Conservation (phyloP, 2,329 filamentous ascomycete genomes). For the Cordyceps javanica region DNA sequence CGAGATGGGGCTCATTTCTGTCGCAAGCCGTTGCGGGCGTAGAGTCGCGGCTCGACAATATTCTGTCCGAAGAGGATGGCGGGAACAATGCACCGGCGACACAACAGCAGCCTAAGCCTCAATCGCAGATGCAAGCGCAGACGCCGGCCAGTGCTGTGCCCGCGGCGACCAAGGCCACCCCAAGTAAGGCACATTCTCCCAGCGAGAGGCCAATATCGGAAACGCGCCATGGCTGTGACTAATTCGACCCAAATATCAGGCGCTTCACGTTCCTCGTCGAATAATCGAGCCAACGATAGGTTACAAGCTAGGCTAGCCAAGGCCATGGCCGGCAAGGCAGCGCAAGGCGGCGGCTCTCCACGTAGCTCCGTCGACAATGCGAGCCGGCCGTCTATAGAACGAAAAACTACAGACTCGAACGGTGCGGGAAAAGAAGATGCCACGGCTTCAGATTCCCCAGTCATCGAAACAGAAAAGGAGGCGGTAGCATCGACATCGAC, state of each 20-base stretch:
- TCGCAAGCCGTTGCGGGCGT: constrained; percentile 89
- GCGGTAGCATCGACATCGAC: background rate
- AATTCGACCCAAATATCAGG: constrained; percentile 22
- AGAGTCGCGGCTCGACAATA: constrained; percentile 86
- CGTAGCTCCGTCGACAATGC: constrained; percentile 31
- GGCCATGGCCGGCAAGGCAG: constrained; percentile 69
- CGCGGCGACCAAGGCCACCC: constrained; percentile 26
- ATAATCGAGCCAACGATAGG: constrained; percentile 64
- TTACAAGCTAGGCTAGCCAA: constrained; percentile 86
- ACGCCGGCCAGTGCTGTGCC: constrained; percentile 12
- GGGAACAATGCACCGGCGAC: constrained; percentile 28
- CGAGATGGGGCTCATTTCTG: constrained; percentile 73
- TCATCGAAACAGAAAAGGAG: constrained; percentile 13
- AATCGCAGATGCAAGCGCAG: constrained; percentile 13
- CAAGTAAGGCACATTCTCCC: constrained; percentile 20
- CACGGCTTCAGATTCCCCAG: constrained; percentile 16
- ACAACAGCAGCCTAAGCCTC: constrained; percentile 26
- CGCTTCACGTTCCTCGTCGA: constrained; percentile 59
- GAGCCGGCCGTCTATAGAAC: constrained; percentile 23
- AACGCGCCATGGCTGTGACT: background rate
- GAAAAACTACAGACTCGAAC: constrained; percentile 24
- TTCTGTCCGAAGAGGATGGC: constrained; percentile 71
- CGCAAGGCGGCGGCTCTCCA: constrained; percentile 23
- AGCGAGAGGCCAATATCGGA: background rate
- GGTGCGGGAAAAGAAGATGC: background rate